Evolutionary conservation across 2,329 filamentous ascomycete genomes (phyloP).

Genomic region (Teratosphaeria zuluensis): DNA sequence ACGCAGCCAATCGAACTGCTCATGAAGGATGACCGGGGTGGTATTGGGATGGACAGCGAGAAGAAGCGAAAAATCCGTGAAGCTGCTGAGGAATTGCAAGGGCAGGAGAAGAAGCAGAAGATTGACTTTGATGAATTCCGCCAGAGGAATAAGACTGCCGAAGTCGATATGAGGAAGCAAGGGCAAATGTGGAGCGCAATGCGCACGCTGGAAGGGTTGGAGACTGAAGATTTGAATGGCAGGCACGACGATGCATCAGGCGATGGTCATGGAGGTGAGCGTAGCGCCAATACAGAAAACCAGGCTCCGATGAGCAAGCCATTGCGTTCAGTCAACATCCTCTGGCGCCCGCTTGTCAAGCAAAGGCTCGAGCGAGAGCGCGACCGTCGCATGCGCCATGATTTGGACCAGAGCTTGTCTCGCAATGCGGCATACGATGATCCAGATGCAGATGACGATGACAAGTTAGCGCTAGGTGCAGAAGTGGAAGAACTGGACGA

Average conservation of each 20-base stretch:
- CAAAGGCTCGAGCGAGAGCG: conserved; percentile 60
- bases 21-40: conserved; percentile 69
- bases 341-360: conserved; percentile 69
- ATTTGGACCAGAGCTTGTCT: conserved; percentile 55
- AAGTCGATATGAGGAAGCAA: conserved; percentile 59
- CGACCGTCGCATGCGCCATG: conserved; percentile 54
- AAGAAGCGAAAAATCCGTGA: conserved; percentile 61
- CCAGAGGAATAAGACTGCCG: conserved; percentile 59
- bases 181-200: conserved; percentile 67
- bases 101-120: conserved; percentile 50
- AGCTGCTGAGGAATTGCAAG: conserved; percentile 42
- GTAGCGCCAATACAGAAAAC: background rate
- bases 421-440: conserved; percentile 55
- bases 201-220: conserved; percentile 70
- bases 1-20: conserved; percentile 67
- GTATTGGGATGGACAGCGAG: conserved; percentile 75
- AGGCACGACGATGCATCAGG: conserved; percentile 5
- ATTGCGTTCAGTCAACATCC: conserved; percentile 54
- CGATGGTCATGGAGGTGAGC: background rate
- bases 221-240: conserved; percentile 33
- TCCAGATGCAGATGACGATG: conserved; percentile 60
- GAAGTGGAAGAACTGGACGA: conserved; percentile 60
- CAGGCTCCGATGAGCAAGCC: conserved; percentile 5
- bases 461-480: conserved; percentile 57
- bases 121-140: conserved; percentile 63